Conservation (phyloP, 2,329 filamentous ascomycete genomes). For the Orbilia javanica region DNA sequence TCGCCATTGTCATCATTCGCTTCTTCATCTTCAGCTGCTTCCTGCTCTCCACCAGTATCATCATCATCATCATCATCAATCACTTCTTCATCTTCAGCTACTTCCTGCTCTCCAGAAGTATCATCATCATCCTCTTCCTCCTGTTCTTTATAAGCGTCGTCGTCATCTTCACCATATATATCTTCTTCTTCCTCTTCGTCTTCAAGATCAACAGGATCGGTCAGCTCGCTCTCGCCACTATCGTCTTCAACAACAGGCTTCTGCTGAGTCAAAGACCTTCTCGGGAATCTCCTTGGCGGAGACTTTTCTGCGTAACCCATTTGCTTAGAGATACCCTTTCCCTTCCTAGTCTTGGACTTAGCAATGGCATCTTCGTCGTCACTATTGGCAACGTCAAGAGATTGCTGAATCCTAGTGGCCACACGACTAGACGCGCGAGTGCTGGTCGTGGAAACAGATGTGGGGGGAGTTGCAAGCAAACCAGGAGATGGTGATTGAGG, state of each 20-base stretch:
- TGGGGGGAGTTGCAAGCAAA: slow-evolving; percentile 19
- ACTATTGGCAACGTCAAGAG: background rate
- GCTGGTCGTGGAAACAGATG: slow-evolving; percentile 34
- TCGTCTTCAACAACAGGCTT: slow-evolving; percentile 16
- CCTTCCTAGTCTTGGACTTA: slow-evolving; percentile 37
- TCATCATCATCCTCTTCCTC: slow-evolving; percentile 51
- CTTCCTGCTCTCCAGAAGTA: slow-evolving; percentile 33
- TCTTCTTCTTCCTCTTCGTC: slow-evolving; percentile 29
- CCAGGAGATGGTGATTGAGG: slow-evolving; percentile 9
- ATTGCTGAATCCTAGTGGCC: background rate
- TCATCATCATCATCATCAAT: slow-evolving; percentile 51
- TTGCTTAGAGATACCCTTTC: slow-evolving; percentile 28
- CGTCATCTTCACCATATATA: slow-evolving; percentile 38
- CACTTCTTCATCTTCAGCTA: background rate
- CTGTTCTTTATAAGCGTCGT: slow-evolving; percentile 45
- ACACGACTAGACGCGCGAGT: slow-evolving; percentile 48
- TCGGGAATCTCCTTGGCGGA: slow-evolving; percentile 17
- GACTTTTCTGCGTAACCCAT: background rate
- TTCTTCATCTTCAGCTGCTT: slow-evolving; percentile 34
- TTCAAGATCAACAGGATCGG: slow-evolving; percentile 13
- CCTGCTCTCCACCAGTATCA: background rate
- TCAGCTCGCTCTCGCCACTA: background rate
- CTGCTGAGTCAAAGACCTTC: slow-evolving; percentile 7
- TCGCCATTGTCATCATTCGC: slow-evolving; percentile 56
- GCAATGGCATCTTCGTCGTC: slow-evolving; percentile 37